Conservation (phyloP, 2,329 filamentous ascomycete species). For the Beauveria sp. region DNA sequence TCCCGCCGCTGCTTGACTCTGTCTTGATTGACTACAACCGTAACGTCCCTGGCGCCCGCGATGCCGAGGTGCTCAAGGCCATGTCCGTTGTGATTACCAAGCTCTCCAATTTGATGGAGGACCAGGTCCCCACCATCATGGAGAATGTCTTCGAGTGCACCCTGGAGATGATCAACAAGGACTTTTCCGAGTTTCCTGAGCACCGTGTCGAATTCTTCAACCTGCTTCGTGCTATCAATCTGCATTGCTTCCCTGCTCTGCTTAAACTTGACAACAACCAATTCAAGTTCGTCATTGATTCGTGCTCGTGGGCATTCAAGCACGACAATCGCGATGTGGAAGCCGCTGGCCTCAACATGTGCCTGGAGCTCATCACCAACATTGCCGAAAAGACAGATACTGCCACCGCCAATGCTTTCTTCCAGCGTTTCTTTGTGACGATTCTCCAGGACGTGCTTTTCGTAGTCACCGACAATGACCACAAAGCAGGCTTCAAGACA, state of each 20-base stretch:
- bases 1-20: constrained; percentile 89
- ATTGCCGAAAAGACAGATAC: constrained; percentile 88
- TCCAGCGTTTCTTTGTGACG: constrained; percentile 93
- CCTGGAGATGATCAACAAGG: constrained; percentile 99
- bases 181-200: constrained; percentile 98
- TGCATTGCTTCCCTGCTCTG: constrained; percentile 92
- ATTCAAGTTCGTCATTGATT: constrained; percentile 99
- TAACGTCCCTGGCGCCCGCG: constrained; percentile 90
- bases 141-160: constrained; percentile 98
- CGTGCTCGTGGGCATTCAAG: constrained; percentile 99
- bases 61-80: constrained; percentile 92
- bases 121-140: constrained; percentile 95
- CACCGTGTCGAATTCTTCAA: constrained; percentile 99
- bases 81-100: constrained; percentile 98
- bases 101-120: constrained; percentile 96
- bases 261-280: constrained; percentile 91
- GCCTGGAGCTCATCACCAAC: constrained; percentile 92
- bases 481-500: constrained; percentile 98
- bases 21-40: constrained; percentile 94
- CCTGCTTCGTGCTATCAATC: constrained; percentile 86
- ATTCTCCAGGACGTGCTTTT: constrained; percentile 98
- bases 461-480: constrained; percentile 91
- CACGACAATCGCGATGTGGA: constrained; percentile 98
- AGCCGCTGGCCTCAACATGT: constrained; percentile 95
- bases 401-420: constrained; percentile 85